Evolutionary conservation across 2,329 filamentous ascomycete genomes (phyloP).

Genomic region (Cladophialophora carrionii): DNA sequence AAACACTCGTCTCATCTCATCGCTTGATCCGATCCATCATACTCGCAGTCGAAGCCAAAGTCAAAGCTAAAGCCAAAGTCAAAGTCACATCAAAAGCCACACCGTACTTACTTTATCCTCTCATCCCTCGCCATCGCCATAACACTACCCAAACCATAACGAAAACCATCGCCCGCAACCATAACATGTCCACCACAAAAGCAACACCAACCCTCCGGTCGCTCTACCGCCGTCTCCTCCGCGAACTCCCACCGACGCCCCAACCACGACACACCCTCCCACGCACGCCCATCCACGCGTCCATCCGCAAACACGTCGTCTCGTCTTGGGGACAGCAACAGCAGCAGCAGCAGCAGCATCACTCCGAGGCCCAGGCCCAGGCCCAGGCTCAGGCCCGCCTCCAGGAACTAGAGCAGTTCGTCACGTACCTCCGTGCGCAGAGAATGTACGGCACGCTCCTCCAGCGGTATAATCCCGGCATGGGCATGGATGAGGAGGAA

Average conservation of each 20-base stretch:
- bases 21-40: neutral
- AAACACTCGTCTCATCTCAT: neutral
- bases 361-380: constrained; percentile 34
- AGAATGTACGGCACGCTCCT: constrained; percentile 77
- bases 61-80: neutral
- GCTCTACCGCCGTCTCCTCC: constrained; percentile 84
- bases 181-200: constrained; percentile 22
- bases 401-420: constrained; percentile 72
- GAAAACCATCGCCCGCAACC: too few species aligned
- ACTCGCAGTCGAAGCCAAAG: neutral
- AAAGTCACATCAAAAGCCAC: too few species aligned
- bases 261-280: constrained; percentile 35
- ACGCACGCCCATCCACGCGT: constrained; percentile 67
- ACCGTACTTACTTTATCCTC: neutral
- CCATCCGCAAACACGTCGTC: constrained; percentile 67
- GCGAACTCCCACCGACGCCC: constrained; percentile 74
- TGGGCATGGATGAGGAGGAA: constrained; percentile 84
- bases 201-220: constrained; percentile 60
- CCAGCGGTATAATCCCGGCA: constrained; percentile 91
- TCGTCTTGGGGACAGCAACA: too few species aligned
- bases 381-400: too few species aligned
- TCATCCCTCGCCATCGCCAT: neutral
- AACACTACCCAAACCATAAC: too few species aligned
- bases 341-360: constrained; percentile 41
- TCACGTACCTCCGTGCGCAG: constrained; percentile 83